Evolutionary conservation across 2,329 filamentous ascomycete species (phyloP).

Genomic region (Apiospora malaysiana): DNA sequence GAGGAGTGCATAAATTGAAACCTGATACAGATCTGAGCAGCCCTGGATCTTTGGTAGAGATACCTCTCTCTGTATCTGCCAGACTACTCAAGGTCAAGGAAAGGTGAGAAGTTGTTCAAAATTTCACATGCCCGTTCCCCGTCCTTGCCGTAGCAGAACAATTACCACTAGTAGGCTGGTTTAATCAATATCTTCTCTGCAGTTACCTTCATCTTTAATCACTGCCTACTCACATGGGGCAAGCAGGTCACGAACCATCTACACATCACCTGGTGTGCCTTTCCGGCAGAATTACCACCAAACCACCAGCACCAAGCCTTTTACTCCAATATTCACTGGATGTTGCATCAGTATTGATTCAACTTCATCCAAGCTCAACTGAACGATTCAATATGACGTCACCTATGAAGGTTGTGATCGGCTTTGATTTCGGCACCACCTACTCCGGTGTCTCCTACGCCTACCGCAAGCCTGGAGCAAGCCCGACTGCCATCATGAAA

Average conservation of each 20-base stretch:
- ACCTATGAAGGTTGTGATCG: background rate
- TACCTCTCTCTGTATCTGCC: too few relatives aligned
- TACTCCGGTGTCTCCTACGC: conserved; percentile 13
- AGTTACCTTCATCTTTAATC: too few relatives aligned
- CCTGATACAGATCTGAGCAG: background rate
- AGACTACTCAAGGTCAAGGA: background rate
- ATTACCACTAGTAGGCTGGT: too few relatives aligned
- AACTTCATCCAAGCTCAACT: background rate
- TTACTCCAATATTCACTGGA: background rate
- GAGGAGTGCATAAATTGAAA: background rate
- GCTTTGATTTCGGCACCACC: conserved; percentile 18
- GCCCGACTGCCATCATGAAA: background rate
- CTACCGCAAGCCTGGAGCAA: conserved; percentile 8
- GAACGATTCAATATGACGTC: background rate
- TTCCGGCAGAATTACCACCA: background rate
- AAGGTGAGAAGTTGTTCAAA: background rate
- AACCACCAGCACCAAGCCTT: background rate
- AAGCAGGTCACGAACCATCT: too few relatives aligned
- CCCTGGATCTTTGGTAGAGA: too few relatives aligned
- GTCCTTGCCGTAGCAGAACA: too few relatives aligned
- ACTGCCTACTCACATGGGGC: too few relatives aligned
- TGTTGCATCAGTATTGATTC: background rate
- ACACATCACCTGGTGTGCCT: background rate
- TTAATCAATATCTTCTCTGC: too few relatives aligned
- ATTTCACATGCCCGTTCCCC: too few relatives aligned